phyloP scores from a whole-genome alignment of 2,329 filamentous ascomycete species.

The Fusarium cyanostomum region DNA sequence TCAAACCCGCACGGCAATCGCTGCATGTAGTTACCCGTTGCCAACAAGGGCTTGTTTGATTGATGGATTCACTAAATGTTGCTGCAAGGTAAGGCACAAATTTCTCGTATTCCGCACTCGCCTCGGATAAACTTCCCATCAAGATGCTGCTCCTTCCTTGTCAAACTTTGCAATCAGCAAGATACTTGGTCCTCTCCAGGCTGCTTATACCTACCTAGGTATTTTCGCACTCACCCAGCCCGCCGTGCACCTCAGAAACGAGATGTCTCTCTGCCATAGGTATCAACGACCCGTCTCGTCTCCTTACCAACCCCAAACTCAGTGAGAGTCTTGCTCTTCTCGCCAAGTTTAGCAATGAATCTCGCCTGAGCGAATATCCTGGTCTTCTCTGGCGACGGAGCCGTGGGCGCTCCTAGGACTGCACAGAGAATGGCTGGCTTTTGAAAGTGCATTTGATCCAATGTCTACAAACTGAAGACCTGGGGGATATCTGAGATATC shows the following conservation, averaged over 20 bases:
- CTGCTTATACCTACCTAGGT: neutral
- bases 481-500: too few species aligned
- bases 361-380: neutral
- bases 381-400: neutral
- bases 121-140: constrained; percentile 2
- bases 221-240: neutral
- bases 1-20: constrained; percentile 24
- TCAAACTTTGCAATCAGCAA: constrained; percentile 1
- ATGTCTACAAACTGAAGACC: neutral
- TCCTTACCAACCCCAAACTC: neutral
- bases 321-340: neutral
- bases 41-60: constrained; percentile 9
- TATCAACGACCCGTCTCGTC: neutral
- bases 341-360: neutral
- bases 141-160: neutral
- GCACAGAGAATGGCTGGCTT: neutral
- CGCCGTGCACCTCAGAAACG: neutral
- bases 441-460: neutral
- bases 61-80: constrained; percentile 14
- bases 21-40: constrained; percentile 21
- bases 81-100: constrained; percentile 8
- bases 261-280: neutral
- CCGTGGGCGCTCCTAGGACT: neutral
- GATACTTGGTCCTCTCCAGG: neutral
- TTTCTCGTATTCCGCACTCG: constrained; percentile 21